Conservation (phyloP, 768 basidiomycete genomes). For the Coprinopsis sp. region DNA sequence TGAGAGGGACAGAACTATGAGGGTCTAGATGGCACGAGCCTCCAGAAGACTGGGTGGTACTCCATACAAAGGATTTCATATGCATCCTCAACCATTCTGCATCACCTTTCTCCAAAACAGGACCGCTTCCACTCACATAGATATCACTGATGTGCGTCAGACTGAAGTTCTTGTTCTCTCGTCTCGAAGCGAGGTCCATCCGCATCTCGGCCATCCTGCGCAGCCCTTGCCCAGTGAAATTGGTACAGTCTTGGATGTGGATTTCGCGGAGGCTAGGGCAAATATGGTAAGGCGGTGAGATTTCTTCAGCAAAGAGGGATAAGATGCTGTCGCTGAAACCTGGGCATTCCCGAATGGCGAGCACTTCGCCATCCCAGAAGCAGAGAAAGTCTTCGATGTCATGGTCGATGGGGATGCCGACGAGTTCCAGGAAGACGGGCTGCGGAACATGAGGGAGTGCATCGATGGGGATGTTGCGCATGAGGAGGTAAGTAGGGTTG, state of each 20-base stretch:
- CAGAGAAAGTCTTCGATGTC: conserved; percentile 11
- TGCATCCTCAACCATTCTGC: conserved; percentile 12
- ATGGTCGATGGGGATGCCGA: conserved; percentile 11
- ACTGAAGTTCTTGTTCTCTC: conserved; percentile 6
- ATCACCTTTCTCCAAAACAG: conserved; percentile 8
- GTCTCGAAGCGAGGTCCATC: conserved; percentile 11
- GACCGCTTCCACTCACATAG: conserved; percentile 14
- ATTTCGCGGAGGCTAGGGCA: conserved; percentile 14
- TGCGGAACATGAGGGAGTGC: conserved; percentile 12
- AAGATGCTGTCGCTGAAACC: conserved; percentile 16
- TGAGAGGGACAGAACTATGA: conserved; percentile 6
- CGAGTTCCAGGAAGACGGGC: conserved; percentile 10
- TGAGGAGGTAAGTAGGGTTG: conserved; percentile 11
- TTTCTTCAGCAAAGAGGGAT: conserved; percentile 9
- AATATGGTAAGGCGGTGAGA: conserved; percentile 5
- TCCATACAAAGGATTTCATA: conserved; percentile 12
- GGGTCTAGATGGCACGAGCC: conserved; percentile 10
- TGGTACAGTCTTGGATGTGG: conserved; percentile 15
- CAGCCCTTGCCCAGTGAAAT: conserved; percentile 14
- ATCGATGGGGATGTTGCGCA: conserved; percentile 12
- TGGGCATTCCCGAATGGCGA: conserved; percentile 13
- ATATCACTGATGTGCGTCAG: conserved; percentile 10
- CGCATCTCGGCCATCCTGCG: conserved; percentile 13
- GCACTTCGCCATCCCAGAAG: conserved; percentile 16
- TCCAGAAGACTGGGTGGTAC: conserved; percentile 6